Evolutionary conservation across 805 yeast genomes (phyloP), one percentile per base, ranked within the genome.

Genomic region (Cyberlindnera mrakii): DNA sequence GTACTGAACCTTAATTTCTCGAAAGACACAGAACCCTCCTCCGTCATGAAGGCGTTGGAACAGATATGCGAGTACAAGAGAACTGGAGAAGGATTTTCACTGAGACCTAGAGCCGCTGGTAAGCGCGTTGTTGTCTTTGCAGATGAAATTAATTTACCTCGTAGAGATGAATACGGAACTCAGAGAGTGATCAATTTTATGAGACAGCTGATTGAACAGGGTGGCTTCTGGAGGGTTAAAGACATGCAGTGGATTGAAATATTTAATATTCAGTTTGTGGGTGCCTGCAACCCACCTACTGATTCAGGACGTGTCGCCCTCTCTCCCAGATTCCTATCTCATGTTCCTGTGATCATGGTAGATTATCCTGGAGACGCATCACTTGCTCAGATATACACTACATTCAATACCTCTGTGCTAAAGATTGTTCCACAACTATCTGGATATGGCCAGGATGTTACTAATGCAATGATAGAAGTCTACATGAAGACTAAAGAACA

Each of bases 241-340:
- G 77, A 76, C 25, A 68, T 71, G 37, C 70, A 70, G 20, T 91
- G 96, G 96, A 78, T 90, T 1, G 49, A 66, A 0, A 46, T 88
- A 8, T 66, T 71, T 15, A 72, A 80, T 37, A 69, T 91, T 23
- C 95, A 85, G 55, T 72, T 91, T 64, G 93, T 89, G n/a, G 97
- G 95, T 8, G 97, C 98, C 0, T 91, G 98, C 60, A 91, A 91
- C 55, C 93, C 96, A 1, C 82, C 96, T 0, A 71, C 80, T 0
- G 95, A 85, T 60, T 76, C 79, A 3, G 96, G 96, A 0, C 71
- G 98, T 47, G 66, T 72, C 10, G 58, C 57, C 3, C 56, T 91
- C 18, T 66, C 79, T 1, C 55, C 66, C 9, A 64, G 96, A 35
- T 82, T 90, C 51, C 60, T 85, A 37, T 69, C 95, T 6, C 90